Conservation (phyloP, 2,329 filamentous ascomycete species). For the Xylaria sp. region DNA sequence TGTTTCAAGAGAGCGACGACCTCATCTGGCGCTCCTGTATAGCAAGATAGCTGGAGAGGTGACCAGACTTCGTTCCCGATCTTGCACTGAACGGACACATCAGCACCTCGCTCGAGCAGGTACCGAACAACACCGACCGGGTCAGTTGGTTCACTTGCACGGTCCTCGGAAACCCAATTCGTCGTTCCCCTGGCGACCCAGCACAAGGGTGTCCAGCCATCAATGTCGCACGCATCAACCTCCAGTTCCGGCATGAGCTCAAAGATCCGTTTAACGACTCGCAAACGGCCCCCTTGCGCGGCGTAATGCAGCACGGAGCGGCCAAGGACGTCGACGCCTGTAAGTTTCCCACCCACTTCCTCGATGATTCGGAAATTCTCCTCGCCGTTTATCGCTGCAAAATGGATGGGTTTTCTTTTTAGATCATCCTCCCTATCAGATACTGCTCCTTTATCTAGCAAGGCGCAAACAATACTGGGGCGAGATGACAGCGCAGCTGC, state of each 20-base stretch:
- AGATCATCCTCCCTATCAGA: conserved; percentile 3
- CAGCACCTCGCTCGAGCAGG: conserved; percentile 13
- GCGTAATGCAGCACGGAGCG: conserved; percentile 20
- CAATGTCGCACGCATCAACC: conserved; percentile 9
- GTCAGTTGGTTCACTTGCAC: conserved; percentile 17
- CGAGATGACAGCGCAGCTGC: conserved; percentile 15
- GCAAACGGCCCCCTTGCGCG: conserved; percentile 17
- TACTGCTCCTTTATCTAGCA: conserved; percentile 13
- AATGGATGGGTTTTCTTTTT: conserved; percentile 21
- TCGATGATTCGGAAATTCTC: conserved; percentile 18
- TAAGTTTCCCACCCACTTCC: neutral
- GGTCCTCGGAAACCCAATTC: conserved; percentile 2
- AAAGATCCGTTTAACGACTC: conserved; percentile 8
- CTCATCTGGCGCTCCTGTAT: conserved; percentile 17
- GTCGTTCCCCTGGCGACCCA: conserved; percentile 16
- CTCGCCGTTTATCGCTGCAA: conserved; percentile 19
- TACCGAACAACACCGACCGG: conserved; percentile 7
- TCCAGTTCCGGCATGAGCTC: conserved; percentile 6
- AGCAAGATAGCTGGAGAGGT: neutral
- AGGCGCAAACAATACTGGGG: conserved; percentile 2
- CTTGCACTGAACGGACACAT: conserved; percentile 11
- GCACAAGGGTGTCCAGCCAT: conserved; percentile 24
- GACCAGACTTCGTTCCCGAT: conserved; percentile 16
- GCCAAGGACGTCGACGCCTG: conserved; percentile 8
- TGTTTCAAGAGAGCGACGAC: neutral